Base-by-base conservation (phyloP, 352 stramenopile species). In the Globisporangium sylvaticum region DNA sequence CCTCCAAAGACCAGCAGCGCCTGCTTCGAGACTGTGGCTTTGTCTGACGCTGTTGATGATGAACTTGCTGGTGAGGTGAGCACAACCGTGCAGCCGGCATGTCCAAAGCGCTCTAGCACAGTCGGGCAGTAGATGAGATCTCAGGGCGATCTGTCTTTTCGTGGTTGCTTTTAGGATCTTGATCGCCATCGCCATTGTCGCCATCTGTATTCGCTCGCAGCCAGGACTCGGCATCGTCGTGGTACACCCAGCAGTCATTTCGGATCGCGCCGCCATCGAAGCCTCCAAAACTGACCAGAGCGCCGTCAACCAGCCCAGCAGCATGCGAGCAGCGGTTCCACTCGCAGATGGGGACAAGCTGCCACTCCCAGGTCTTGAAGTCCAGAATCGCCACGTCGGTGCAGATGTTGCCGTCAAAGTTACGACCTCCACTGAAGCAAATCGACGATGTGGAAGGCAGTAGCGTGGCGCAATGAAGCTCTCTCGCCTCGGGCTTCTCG, bases 341-440 rank as follows among this genome's bases (percentile, higher is more conserved):
- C 31, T 80, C 79, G 50, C 78, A 83, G 39, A 88, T 79, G 12
- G 74, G 76, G 4, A 87, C 68, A 15, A 86, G 69, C 46, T 85
- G 71, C 83, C 80, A 91, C 24, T 65, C 60, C 83, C 79, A 89
- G 0, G 46, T 63, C 3, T 54, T 63, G 1, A 66, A 52, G 24
- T 84, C 64, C 1, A 91, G 68, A 24, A 85, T n/a, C 10, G 74
- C 77, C 74, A 88, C 80, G 71, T 89, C 83, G 0, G 72, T 82
- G 60, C 83, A 91, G 14, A 91, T 69, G 52, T 74, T 75, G 3
- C 83, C 81, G 29, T 87, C 72, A 9, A 59, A 65, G 42, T 87
- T 84, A 5, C 83, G 79, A 1, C 83, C 83, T 8, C 83, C 79
- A 34, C 67, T 73, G 32, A 88, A 88, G 32, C 77, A 79, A 27